A percentile compares a stretch with the other conserved stretches of the same genome.
These are phyloP conservation scores for Colletotrichum musae DNA, from an alignment of 2,329 filamentous ascomycete species.

Conservation along the genomic window DNA sequence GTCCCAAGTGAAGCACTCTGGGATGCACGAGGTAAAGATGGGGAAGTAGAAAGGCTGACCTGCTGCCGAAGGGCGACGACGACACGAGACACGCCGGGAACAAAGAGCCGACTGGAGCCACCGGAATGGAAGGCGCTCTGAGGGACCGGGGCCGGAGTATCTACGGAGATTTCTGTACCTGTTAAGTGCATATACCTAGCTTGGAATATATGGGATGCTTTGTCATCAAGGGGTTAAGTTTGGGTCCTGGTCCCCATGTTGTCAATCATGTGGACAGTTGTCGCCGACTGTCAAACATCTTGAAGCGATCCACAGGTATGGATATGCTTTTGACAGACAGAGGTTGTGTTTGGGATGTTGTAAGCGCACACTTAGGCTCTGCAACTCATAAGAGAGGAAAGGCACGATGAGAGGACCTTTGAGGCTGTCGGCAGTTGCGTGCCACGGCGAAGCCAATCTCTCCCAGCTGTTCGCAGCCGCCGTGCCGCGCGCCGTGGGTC, in stretches of 20 bases:
- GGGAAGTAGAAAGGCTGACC: slow-evolving; percentile 19
- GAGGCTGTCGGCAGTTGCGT: slow-evolving; percentile 4
- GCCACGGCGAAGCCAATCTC: neutral
- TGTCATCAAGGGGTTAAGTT: too few relatives aligned
- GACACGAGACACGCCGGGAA: slow-evolving; percentile 25
- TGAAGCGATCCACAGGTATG: too few relatives aligned
- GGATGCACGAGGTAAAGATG: slow-evolving; percentile 38
- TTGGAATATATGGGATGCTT: neutral
- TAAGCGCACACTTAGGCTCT: neutral
- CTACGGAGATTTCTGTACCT: neutral
- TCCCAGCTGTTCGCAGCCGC: slow-evolving; percentile 19
- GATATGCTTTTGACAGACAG: neutral
- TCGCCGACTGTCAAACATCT: too few relatives aligned
- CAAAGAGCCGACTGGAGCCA: slow-evolving; percentile 37
- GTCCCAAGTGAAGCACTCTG: slow-evolving; percentile 32
- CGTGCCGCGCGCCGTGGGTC: slow-evolving; percentile 17
- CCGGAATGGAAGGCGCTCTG: neutral
- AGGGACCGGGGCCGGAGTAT: slow-evolving; percentile 3
- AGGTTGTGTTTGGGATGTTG: neutral
- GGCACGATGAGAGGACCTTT: neutral
- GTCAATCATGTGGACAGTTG: too few relatives aligned
- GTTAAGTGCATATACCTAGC: slow-evolving; percentile 21
- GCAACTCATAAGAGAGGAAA: neutral
- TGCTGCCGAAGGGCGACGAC: slow-evolving; percentile 31
- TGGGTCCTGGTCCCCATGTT: too few relatives aligned